A percentile compares a stretch with the other conserved stretches of the same genome.
These are phyloP conservation scores for Solanum appendiculatum DNA, from an alignment of 257 asterid genomes.

Conservation along the genomic window DNA sequence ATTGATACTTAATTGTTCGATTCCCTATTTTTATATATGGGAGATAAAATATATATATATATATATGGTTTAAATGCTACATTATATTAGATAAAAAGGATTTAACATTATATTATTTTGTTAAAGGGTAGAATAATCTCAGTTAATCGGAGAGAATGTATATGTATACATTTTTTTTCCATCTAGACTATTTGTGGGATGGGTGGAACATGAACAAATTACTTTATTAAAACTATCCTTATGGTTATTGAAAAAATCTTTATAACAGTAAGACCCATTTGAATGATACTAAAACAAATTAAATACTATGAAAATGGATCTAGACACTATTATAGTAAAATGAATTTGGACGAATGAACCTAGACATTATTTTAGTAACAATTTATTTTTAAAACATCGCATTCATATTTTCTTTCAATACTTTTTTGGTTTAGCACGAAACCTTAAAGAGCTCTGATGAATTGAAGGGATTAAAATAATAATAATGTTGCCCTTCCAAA, in stretches of 20 bases:
- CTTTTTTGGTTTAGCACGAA: not conserved
- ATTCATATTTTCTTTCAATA: not conserved
- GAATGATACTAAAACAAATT: not conserved
- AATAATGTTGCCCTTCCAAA: not conserved
- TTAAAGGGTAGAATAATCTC: no score
- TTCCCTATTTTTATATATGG: not conserved
- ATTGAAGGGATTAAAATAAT: not conserved
- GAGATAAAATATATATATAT: no score
- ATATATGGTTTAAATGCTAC: no score
- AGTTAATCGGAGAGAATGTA: no score
- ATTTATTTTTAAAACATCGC: not conserved
- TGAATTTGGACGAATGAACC: not conserved
- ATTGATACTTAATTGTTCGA: not conserved
- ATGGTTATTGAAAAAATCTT: not conserved
- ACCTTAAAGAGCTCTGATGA: not conserved
- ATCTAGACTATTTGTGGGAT: no score
- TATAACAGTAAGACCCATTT: not conserved
- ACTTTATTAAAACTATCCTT: no score
- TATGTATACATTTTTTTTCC: no score
- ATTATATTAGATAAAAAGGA: no score
- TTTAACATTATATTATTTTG: no score
- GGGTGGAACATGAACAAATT: no score
- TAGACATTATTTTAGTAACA: not conserved
- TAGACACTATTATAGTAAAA: not conserved
- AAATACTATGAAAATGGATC: not conserved